phyloP scores from a whole-genome alignment of 208 protist species.

The Phytomonas francai region DNA sequence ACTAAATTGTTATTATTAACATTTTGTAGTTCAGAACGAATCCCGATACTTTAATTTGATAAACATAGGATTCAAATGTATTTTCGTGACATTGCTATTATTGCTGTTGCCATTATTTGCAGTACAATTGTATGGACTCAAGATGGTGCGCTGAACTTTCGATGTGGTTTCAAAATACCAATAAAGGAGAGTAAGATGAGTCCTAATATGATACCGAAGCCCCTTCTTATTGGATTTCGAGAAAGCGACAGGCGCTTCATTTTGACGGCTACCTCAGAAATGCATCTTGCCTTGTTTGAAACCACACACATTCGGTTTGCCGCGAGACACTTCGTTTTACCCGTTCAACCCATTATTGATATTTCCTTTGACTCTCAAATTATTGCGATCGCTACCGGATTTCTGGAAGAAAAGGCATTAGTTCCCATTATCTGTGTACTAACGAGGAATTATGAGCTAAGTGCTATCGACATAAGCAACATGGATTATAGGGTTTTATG shows the following conservation, averaged over 20 bases:
- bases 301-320: slow-evolving; percentile 38
- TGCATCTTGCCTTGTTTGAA: slow-evolving; percentile 30
- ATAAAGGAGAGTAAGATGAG: slow-evolving; percentile 29
- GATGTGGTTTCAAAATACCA: slow-evolving; percentile 50
- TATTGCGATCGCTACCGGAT: slow-evolving; percentile 52
- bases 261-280: slow-evolving; percentile 25
- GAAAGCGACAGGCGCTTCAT: slow-evolving; percentile 45
- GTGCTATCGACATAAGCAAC: slow-evolving; percentile 10
- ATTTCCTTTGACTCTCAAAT: slow-evolving; percentile 29
- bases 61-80: slow-evolving; percentile 33
- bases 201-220: slow-evolving; percentile 40
- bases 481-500: slow-evolving; percentile 28
- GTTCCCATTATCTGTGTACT: slow-evolving; percentile 43
- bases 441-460: slow-evolving; percentile 44
- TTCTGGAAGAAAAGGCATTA: slow-evolving; percentile 17
- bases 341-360: slow-evolving; percentile 15
- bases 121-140: slow-evolving; percentile 80
- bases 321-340: slow-evolving; percentile 41
- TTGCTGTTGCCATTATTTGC: slow-evolving; percentile 53
- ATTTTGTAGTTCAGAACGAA: background rate
- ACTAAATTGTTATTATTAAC: background rate
- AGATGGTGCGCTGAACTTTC: slow-evolving; percentile 58
- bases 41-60: background rate
- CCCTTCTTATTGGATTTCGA: slow-evolving; percentile 47
- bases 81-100: slow-evolving; percentile 69